Evolutionary conservation across 2,329 filamentous ascomycete genomes (phyloP), one percentile per base, ranked within the genome.

Genomic region (Hypoxylon sp.): DNA sequence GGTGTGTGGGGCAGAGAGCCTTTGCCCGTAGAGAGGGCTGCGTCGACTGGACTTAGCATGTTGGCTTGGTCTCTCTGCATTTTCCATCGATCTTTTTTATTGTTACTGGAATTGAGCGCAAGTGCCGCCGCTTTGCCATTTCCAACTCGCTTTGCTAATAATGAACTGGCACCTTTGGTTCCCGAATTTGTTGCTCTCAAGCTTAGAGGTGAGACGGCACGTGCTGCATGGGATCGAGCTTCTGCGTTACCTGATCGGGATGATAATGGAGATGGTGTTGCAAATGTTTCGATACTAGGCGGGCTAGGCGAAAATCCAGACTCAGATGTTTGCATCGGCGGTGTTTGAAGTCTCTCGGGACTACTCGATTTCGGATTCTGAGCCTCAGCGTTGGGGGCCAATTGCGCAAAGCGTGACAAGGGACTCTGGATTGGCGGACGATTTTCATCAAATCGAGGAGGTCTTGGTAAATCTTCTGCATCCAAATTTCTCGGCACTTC

Each of bases 91-190:
- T 68, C 65, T 55, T 67, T 64, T 62, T 73, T 75, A 62, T 67
- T 72, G 54, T 62, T 67, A 62, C 74, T 71, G 7, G 74, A 63
- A 19, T 73, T 75, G 2, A 84, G 77, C 47, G 81, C 74, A 70
- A 89, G 81, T 51, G 81, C 79, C 2, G 83, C 83, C 0, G 85
- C 86, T 61, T 82, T 83, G 56, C 85, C 82, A 27, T 77, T 79
- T 6, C 86, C 86, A 19, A 87, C 75, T 3, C 86, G 81, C 74
- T 88, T 88, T 21, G 85, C 82, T 7, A 88, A 81, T 31, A 88
- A 81, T 3, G 84, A 81, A 54, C 81, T 82, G 39, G 80, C 73
- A n/a, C 72, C 73, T 15, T 79, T 78, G 52, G 80, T 73, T 15
- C 72, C 72, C 17, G 80, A 78, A 54, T 74, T 72, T 15, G 72